A percentile compares a stretch with the other conserved stretches of the same genome.
phyloP scores from a whole-genome alignment of 345 rosid species.

The Brassica cretica region DNA sequence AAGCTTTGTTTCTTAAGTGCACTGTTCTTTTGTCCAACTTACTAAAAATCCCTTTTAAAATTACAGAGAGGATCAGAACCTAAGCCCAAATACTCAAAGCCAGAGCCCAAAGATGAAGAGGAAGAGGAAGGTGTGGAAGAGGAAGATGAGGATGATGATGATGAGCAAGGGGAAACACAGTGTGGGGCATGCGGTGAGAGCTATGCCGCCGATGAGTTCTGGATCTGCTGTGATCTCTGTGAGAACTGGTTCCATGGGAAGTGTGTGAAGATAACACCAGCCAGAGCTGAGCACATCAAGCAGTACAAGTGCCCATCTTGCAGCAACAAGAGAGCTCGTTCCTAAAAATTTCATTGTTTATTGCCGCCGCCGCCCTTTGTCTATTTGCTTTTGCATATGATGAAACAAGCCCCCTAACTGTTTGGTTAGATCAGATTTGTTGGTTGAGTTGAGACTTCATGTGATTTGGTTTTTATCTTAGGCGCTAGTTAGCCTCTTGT shows the following conservation, averaged over 20 bases:
- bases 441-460: slow-evolving; percentile 30
- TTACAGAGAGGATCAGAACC: slow-evolving; percentile 55
- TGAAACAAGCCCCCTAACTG: slow-evolving; percentile 49
- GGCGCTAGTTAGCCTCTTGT: slow-evolving; percentile 28
- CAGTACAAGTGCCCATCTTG: slow-evolving; percentile 93
- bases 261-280: slow-evolving; percentile 91
- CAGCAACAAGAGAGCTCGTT: slow-evolving; percentile 84
- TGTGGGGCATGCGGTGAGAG: slow-evolving; percentile 67
- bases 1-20: not conserved
- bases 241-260: slow-evolving; percentile 62
- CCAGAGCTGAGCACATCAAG: slow-evolving; percentile 88
- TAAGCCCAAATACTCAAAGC: slow-evolving; percentile 49
- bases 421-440: slow-evolving; percentile 47
- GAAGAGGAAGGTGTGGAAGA: slow-evolving; percentile 58
- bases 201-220: slow-evolving; percentile 70
- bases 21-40: slow-evolving; percentile 6
- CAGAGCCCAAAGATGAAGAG: slow-evolving; percentile 50
- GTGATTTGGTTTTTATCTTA: slow-evolving; percentile 33
- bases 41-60: slow-evolving; percentile 1
- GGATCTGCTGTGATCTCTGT: slow-evolving; percentile 81
- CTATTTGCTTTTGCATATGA: slow-evolving; percentile 39
- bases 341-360: not conserved
- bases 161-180: slow-evolving; percentile 39
- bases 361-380: slow-evolving; percentile 11
- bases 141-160: slow-evolving; percentile 64